Evolutionary conservation across 129 eudicot genomes (phyloP), one percentile per base, ranked within the genome.

Genomic region (Oenanthe sinensis): DNA sequence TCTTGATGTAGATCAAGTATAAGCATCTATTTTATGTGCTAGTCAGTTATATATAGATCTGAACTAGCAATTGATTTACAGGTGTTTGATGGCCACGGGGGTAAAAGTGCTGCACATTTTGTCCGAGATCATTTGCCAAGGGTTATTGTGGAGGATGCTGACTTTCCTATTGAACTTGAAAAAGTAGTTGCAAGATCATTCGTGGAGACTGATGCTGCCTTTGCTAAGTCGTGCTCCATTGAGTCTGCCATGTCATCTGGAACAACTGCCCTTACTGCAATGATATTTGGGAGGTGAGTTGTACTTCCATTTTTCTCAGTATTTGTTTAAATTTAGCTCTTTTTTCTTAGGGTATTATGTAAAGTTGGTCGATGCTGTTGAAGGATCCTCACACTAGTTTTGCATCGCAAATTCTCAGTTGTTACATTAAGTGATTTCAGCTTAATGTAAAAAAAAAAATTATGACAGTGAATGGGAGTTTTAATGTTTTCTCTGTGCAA

Each of bases 51-150:
- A 30, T 65, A 14, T 65, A 30, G 20, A 42, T 65, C 55, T 78
- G 62, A 79, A 75, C 36, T 78, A 40, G 70, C 42, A 49, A 16
- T 62, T 47, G 75, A 71, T 46, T 80, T 46, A 82, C 79, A 94
- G 98, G 98, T 95, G 75, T 95, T 95, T 76, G 98, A 95, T 85
- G 98, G 98, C 70, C 98, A 95, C 77, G 98, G 97, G 52, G 98
- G 98, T 52, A 88, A 87, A 48, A 91, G 90, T 74, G 98, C 98
- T 63, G 92, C 98, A 58, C 91, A 90, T 63, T 95, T 90, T 85
- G 97, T 85, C 37, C 89, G 97, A 13, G 97, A 95, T 74, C 90
- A 92, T 83, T 80, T 95, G 45, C 97, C 98, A 16, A 86, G 89
- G 78, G 86, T 95, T 54, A 88, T 95, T 28, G 92, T 90, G 9